A percentile compares a stretch with the other conserved stretches of the same genome.
phyloP scores from a whole-genome alignment of 2,329 filamentous ascomycete species.

The Aspergillus pseudoterreus region DNA sequence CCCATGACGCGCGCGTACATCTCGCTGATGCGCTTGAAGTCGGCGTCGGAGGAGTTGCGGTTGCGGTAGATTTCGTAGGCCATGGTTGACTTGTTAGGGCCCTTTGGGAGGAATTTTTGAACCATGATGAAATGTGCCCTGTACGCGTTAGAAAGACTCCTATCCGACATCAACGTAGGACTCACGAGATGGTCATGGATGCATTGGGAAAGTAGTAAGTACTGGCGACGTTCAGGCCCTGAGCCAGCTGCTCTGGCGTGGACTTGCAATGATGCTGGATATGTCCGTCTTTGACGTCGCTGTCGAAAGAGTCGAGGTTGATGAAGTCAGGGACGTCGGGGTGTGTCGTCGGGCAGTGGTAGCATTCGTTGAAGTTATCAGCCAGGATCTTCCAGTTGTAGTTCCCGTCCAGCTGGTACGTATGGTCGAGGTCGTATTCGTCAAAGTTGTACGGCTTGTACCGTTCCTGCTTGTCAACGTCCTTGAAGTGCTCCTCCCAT shows the following conservation, averaged over 20 bases:
- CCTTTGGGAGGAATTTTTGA: slow-evolving; percentile 56
- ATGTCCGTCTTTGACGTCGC: slow-evolving; percentile 45
- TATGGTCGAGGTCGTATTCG: slow-evolving; percentile 54
- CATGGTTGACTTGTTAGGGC: slow-evolving; percentile 51
- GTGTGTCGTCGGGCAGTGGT: slow-evolving; percentile 57
- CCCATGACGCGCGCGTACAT: slow-evolving; percentile 62
- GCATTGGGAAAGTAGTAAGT: slow-evolving; percentile 26
- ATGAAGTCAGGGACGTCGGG: slow-evolving; percentile 54
- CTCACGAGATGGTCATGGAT: slow-evolving; percentile 23
- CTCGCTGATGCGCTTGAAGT: slow-evolving; percentile 53
- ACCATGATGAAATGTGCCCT: slow-evolving; percentile 61
- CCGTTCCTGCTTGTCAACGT: slow-evolving; percentile 46
- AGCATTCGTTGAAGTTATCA: slow-evolving; percentile 64
- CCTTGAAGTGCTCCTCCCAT: slow-evolving; percentile 53
- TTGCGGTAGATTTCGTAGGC: slow-evolving; percentile 61
- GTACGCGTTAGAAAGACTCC: background rate
- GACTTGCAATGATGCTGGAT: slow-evolving; percentile 49
- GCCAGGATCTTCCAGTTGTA: slow-evolving; percentile 61
- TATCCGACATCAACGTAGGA: slow-evolving; percentile 1
- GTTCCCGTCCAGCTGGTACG: slow-evolving; percentile 55
- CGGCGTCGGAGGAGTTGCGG: slow-evolving; percentile 54
- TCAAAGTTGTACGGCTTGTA: slow-evolving; percentile 49
- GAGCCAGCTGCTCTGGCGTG: slow-evolving; percentile 44
- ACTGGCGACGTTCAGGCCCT: slow-evolving; percentile 38
- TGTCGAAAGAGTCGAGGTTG: slow-evolving; percentile 52